Conservation (phyloP, 257 asterid species). For the Solanum clarkiae region DNA sequence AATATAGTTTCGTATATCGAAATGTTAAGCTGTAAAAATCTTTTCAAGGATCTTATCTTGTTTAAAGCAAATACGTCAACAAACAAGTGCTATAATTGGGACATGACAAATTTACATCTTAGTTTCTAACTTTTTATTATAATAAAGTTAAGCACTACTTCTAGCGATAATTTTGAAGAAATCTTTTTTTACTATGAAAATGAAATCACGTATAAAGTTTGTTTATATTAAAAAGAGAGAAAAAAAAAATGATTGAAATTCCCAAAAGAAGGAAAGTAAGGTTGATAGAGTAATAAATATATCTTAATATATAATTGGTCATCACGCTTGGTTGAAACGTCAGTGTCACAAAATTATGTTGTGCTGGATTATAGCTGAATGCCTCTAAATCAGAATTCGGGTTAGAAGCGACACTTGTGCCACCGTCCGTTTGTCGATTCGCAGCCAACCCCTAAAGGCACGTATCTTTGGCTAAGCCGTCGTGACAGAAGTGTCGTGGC, state of each 20-base stretch:
- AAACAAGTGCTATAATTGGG: background rate
- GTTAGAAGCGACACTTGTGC: too few species aligned
- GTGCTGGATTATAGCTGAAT: too few species aligned
- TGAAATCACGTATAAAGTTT: background rate
- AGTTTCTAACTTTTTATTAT: background rate
- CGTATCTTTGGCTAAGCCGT: too few species aligned
- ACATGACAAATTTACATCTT: background rate
- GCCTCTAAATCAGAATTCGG: too few species aligned
- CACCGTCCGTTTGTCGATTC: too few species aligned
- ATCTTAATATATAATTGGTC: too few species aligned
- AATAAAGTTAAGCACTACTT: background rate
- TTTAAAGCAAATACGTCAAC: background rate
- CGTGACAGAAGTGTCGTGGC: too few species aligned
- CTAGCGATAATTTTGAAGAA: background rate
- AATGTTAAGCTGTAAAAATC: background rate
- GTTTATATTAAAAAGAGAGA: background rate
- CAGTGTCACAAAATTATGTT: fast-evolving
- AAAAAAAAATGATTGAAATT: background rate
- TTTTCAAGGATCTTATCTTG: background rate
- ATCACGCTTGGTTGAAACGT: too few species aligned
- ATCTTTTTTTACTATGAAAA: background rate
- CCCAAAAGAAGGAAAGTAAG: background rate
- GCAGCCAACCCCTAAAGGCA: too few species aligned
- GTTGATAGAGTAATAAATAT: background rate
- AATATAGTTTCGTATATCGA: background rate